These are phyloP conservation scores for Tolypocladium guangdongense DNA, from an alignment of 2,329 filamentous ascomycete species.

Conservation along the genomic window DNA sequence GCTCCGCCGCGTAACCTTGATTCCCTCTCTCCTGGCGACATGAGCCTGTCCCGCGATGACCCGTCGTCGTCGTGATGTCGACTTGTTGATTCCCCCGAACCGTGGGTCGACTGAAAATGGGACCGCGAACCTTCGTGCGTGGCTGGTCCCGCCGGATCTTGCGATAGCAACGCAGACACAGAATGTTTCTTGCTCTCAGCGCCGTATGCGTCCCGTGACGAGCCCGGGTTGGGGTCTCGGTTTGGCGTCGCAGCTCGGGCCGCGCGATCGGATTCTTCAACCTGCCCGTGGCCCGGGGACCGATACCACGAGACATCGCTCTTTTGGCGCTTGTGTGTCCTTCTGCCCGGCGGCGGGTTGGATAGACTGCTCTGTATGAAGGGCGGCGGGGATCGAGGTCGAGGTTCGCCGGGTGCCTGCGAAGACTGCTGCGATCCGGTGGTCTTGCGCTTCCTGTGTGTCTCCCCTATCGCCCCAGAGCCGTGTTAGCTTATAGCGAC, in stretches of 20 bases:
- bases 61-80: slow-evolving; percentile 5
- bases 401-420: slow-evolving; percentile 17
- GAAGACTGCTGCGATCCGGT: slow-evolving; percentile 28
- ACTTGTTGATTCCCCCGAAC: neutral
- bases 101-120: slow-evolving; percentile 1
- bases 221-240: slow-evolving; percentile 7
- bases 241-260: slow-evolving; percentile 7
- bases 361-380: slow-evolving; percentile 17
- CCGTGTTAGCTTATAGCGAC: slow-evolving; percentile 28
- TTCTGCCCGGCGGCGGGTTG: slow-evolving; percentile 14
- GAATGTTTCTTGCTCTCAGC: slow-evolving; percentile 20
- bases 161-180: slow-evolving; percentile 21
- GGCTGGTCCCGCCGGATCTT: slow-evolving; percentile 6
- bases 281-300: slow-evolving; percentile 11
- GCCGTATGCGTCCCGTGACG: slow-evolving; percentile 14
- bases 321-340: slow-evolving; percentile 22
- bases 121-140: slow-evolving; percentile 1
- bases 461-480: slow-evolving; percentile 49
- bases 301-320: slow-evolving; percentile 26
- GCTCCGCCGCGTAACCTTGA: neutral
- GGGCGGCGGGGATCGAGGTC: slow-evolving; percentile 21
- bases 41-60: slow-evolving; percentile 2
- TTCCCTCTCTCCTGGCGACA: slow-evolving; percentile 2
- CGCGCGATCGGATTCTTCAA: slow-evolving; percentile 10
- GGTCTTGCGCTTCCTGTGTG: slow-evolving; percentile 78